Evolutionary conservation across 1,139 yeast species (phyloP).

Genomic region (Kluyveromyces sp.): DNA sequence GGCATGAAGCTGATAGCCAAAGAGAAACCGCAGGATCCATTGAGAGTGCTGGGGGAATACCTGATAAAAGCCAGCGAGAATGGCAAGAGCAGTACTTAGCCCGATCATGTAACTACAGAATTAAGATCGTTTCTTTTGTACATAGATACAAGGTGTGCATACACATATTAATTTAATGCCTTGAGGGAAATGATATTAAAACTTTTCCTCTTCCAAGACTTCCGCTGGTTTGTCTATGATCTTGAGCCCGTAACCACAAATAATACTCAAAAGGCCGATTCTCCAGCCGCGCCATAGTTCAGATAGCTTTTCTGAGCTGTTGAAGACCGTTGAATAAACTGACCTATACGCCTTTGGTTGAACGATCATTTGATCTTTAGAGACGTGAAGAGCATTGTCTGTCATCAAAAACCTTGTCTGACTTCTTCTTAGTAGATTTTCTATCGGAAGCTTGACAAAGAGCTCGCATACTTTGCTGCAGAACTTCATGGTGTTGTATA

Average conservation of each 20-base stretch:
- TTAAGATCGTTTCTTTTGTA: background rate
- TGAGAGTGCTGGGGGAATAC: conserved; percentile 63
- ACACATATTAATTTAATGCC: background rate
- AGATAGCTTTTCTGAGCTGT: conserved; percentile 37
- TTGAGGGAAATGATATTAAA: conserved; percentile 15
- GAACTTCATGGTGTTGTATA: conserved; percentile 49
- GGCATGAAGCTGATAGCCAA: conserved; percentile 60
- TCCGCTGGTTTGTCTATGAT: conserved; percentile 47
- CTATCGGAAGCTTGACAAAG: conserved; percentile 76
- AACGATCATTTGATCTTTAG: conserved; percentile 43
- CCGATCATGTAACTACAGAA: too few relatives aligned
- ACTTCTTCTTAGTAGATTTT: conserved; percentile 75
- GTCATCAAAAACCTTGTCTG: conserved; percentile 59
- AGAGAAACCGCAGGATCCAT: conserved; percentile 62
- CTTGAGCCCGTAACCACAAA: conserved; percentile 80
- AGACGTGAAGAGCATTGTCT: conserved; percentile 21
- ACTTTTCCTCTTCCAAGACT: conserved; percentile 37
- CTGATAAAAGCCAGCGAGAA: conserved; percentile 42
- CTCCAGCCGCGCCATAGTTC: conserved; percentile 87
- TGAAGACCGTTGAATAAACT: conserved; percentile 39
- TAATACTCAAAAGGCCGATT: conserved; percentile 67
- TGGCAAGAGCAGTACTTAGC: too few relatives aligned
- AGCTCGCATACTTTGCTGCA: conserved; percentile 58
- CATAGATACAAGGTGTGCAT: background rate
- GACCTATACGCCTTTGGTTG: conserved; percentile 49